These are phyloP conservation scores for Astragalus membranaceus DNA, from an alignment of 306 rosid species.

Conservation along the genomic window DNA sequence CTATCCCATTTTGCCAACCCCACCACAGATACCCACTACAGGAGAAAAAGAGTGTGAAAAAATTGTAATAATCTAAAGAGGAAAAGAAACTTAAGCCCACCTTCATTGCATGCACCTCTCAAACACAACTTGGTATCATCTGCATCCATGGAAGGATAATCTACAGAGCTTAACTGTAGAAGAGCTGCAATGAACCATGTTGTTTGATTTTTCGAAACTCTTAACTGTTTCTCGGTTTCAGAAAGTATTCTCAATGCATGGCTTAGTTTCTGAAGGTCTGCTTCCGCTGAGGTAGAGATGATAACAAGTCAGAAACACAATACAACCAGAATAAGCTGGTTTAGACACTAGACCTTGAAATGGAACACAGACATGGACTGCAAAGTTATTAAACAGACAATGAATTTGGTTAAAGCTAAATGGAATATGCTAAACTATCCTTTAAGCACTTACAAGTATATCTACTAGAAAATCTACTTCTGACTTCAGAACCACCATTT, in stretches of 20 bases:
- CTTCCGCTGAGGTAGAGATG: slow-evolving; percentile 46
- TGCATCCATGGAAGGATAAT: slow-evolving; percentile 37
- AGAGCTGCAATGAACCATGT: slow-evolving; percentile 91
- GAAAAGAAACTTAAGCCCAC: slow-evolving; percentile 14
- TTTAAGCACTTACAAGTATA: slow-evolving; percentile 49
- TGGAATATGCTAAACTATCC: background rate
- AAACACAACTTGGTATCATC: slow-evolving; percentile 39
- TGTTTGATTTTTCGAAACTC: slow-evolving; percentile 73
- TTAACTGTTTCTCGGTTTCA: slow-evolving; percentile 71
- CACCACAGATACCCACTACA: background rate
- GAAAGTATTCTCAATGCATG: slow-evolving; percentile 66
- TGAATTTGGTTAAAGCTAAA: background rate
- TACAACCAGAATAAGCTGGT: background rate
- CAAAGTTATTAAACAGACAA: background rate
- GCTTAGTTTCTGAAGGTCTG: slow-evolving; percentile 61
- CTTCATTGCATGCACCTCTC: slow-evolving; percentile 32
- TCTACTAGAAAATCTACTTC: slow-evolving; percentile 38
- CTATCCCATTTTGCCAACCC: background rate
- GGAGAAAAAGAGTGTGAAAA: background rate
- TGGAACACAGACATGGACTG: slow-evolving; percentile 2
- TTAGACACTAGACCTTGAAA: background rate
- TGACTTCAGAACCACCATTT: slow-evolving; percentile 42
- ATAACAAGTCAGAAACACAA: slow-evolving; percentile 17
- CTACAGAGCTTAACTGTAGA: slow-evolving; percentile 63
- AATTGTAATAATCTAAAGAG: background rate